phyloP scores from a whole-genome alignment of 345 rosid species.

The Gossypium raimondii region DNA sequence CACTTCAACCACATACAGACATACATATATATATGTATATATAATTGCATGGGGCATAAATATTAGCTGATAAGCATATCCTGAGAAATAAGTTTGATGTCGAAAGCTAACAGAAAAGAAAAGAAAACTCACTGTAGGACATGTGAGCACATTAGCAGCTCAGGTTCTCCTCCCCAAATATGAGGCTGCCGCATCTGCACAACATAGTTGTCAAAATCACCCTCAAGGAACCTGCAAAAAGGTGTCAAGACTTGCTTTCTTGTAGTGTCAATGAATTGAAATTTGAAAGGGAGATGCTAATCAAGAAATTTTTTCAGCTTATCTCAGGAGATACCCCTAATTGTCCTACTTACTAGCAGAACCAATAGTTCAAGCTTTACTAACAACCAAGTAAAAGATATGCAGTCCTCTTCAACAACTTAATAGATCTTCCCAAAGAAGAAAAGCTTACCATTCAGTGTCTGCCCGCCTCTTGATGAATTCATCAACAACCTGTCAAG shows the following conservation, averaged over 20 bases:
- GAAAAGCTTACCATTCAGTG: constrained; percentile 49
- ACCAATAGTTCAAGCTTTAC: not conserved
- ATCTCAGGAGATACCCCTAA: not conserved
- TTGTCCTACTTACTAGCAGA: not conserved
- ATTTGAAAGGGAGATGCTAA: not conserved
- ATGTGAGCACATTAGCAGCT: constrained; percentile 70
- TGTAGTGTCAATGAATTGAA: not conserved
- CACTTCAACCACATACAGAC: not conserved
- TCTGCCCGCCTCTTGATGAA: constrained; percentile 58
- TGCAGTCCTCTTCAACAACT: not conserved
- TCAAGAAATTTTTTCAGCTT: not conserved
- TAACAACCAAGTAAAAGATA: not conserved
- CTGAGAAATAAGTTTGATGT: not conserved
- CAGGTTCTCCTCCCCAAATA: constrained; percentile 77
- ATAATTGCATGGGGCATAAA: not conserved
- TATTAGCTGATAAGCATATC: not conserved
- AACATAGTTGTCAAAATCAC: constrained; percentile 54
- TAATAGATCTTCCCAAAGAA: not conserved
- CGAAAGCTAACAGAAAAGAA: not conserved
- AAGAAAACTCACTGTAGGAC: constrained; percentile 39
- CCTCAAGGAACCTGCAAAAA: constrained; percentile 53
- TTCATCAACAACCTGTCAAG: constrained; percentile 60
- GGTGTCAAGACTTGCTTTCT: constrained; percentile 6
- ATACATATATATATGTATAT: not conserved
- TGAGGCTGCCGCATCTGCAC: constrained; percentile 57